Evolutionary conservation across 352 stramenopile species (phyloP).

Genomic region (Phytophthora citrophthora): DNA sequence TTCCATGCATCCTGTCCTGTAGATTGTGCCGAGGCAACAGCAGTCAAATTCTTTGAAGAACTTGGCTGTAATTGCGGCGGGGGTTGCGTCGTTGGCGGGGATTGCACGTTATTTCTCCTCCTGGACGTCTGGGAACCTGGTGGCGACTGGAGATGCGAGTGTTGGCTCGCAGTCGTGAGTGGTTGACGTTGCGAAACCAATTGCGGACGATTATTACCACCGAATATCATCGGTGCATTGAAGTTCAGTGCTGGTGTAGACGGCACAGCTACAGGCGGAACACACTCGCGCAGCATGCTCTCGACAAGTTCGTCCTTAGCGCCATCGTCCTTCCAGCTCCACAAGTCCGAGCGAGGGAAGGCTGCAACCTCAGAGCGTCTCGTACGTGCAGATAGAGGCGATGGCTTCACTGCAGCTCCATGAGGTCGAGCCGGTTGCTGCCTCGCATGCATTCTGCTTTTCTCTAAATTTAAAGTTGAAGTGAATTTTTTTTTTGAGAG

Average conservation of each 20-base stretch:
- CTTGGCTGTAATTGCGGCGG: constrained; percentile 18
- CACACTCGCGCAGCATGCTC: constrained; percentile 61
- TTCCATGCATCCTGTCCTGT: constrained; percentile 53
- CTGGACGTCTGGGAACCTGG: constrained; percentile 7
- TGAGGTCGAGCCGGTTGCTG: constrained; percentile 12
- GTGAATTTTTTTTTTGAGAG: constrained; percentile 10
- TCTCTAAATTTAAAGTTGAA: constrained; percentile 18
- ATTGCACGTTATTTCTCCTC: constrained; percentile 30
- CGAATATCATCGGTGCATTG: constrained; percentile 1
- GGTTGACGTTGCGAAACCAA: constrained; percentile 24
- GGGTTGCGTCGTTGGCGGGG: constrained; percentile 14
- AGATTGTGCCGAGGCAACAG: background rate
- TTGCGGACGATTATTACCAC: constrained; percentile 13
- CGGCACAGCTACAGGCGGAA: constrained; percentile 22
- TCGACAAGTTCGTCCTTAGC: constrained; percentile 56
- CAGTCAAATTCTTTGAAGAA: constrained; percentile 26
- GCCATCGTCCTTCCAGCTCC: constrained; percentile 50
- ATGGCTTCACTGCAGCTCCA: constrained; percentile 5
- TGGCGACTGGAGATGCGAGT: constrained; percentile 9
- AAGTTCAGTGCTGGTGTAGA: constrained; percentile 14
- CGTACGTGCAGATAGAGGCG: constrained; percentile 14
- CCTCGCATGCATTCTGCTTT: background rate
- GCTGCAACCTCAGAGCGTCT: constrained; percentile 26
- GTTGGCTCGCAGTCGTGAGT: constrained; percentile 4
- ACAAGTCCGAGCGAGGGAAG: constrained; percentile 68